These are phyloP conservation scores for Jamesozyma piceae DNA, from an alignment of 805 yeast genomes.

Conservation along the genomic window DNA sequence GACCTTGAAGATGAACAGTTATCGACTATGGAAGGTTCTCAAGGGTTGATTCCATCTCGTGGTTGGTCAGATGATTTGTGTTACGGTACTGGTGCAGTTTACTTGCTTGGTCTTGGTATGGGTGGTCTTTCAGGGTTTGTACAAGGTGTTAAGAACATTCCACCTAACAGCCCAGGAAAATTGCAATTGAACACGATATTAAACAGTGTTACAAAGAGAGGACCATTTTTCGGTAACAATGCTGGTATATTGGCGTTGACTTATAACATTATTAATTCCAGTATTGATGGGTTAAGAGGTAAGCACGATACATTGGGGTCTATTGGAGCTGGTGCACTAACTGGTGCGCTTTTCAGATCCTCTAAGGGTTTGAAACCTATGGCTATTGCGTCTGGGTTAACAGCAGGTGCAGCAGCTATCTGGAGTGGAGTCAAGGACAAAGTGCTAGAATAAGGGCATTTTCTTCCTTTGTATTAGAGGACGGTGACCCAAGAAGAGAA, in stretches of 20 bases:
- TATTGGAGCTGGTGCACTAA: conserved; percentile 76
- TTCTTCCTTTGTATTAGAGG: too few species aligned
- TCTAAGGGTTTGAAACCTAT: conserved; percentile 79
- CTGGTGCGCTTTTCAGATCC: conserved; percentile 87
- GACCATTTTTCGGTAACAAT: conserved; percentile 90
- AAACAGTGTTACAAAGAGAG: conserved; percentile 88
- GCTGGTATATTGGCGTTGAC: conserved; percentile 90
- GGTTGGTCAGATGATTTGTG: conserved; percentile 97
- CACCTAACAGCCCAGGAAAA: conserved; percentile 66
- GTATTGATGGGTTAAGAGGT: conserved; percentile 74
- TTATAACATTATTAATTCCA: conserved; percentile 75
- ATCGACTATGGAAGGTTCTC: conserved; percentile 72
- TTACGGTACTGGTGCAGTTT: conserved; percentile 95
- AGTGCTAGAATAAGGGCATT: conserved; percentile 10
- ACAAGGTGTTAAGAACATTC: conserved; percentile 76
- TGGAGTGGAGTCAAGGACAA: conserved; percentile 76
- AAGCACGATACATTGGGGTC: conserved; percentile 82
- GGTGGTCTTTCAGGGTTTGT: conserved; percentile 87
- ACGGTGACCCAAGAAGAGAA: too few species aligned
- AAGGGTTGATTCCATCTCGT: conserved; percentile 88
- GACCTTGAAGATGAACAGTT: conserved; percentile 81
- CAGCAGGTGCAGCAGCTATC: conserved; percentile 82
- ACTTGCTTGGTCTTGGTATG: conserved; percentile 71
- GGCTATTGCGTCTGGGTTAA: conserved; percentile 75
- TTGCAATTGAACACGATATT: conserved; percentile 81